phyloP scores from a whole-genome alignment of 2,329 filamentous ascomycete species.

The Mycosphaerelloides madeirae region DNA sequence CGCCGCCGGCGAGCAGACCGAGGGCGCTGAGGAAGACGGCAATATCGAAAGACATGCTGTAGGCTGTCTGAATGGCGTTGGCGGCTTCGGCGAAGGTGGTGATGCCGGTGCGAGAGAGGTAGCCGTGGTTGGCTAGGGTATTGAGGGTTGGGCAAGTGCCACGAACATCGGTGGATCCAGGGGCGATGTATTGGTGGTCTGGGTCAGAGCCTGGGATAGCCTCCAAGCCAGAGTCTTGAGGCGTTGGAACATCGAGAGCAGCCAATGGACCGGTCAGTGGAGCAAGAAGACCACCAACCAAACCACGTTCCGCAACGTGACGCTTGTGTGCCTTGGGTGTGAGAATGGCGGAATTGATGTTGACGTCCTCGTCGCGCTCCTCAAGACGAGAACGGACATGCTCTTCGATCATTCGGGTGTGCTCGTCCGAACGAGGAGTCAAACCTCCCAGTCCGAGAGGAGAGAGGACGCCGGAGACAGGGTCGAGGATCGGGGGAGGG shows the following conservation, averaged over 20 bases:
- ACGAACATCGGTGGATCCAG: slow-evolving; percentile 21
- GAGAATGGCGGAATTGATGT: slow-evolving; percentile 16
- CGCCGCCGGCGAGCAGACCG: slow-evolving; percentile 25
- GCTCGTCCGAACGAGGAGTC: slow-evolving; percentile 12
- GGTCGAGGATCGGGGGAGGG: slow-evolving; percentile 12
- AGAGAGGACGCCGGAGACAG: slow-evolving; percentile 14
- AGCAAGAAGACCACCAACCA: slow-evolving; percentile 17
- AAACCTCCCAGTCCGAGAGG: slow-evolving; percentile 13
- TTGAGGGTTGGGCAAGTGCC: slow-evolving; percentile 25
- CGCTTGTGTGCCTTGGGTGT: slow-evolving; percentile 18
- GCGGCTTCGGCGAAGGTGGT: slow-evolving; percentile 24
- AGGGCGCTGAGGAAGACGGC: slow-evolving; percentile 23
- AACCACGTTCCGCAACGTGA: slow-evolving; percentile 13
- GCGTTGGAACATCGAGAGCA: slow-evolving; percentile 21
- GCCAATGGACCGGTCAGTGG: slow-evolving; percentile 21
- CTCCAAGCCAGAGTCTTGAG: slow-evolving; percentile 17
- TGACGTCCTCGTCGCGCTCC: slow-evolving; percentile 17
- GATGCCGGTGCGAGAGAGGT: slow-evolving; percentile 22
- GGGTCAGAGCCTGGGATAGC: slow-evolving; percentile 24
- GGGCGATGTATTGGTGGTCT: slow-evolving; percentile 21
- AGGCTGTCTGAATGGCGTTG: slow-evolving; percentile 23
- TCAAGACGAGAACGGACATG: slow-evolving; percentile 15
- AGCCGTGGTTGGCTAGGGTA: slow-evolving; percentile 27
- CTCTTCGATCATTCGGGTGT: slow-evolving; percentile 8
- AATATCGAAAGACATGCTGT: slow-evolving; percentile 22